A percentile compares a stretch with the other conserved stretches of the same genome.
These are phyloP conservation scores for Secale cereale DNA, from an alignment of 176 grass and related monocot species.

Conservation along the genomic window DNA sequence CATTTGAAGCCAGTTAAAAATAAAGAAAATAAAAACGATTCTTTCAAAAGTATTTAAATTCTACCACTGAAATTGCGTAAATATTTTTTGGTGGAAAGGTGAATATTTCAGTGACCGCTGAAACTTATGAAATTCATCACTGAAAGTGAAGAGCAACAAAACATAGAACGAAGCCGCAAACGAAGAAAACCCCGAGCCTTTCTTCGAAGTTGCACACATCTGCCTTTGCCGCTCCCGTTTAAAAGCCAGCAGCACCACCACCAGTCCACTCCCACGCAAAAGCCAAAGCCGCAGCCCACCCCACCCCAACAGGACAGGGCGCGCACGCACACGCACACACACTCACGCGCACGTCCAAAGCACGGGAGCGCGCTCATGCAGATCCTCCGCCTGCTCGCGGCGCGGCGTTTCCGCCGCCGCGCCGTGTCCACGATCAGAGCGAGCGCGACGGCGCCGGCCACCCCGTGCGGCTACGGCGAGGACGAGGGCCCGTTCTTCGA, in stretches of 20 bases:
- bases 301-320: background rate
- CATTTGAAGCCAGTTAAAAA: too few relatives aligned
- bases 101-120: too few relatives aligned
- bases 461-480: conserved; percentile 19
- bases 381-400: conserved; percentile 42
- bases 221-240: conserved; percentile 44
- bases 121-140: too few relatives aligned
- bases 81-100: too few relatives aligned
- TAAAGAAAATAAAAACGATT: too few relatives aligned
- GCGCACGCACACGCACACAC: background rate
- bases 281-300: background rate
- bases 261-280: background rate
- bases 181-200: background rate
- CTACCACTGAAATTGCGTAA: too few relatives aligned
- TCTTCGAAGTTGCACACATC: background rate
- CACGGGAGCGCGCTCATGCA: conserved; percentile 24
- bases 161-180: too few relatives aligned
- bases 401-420: conserved; percentile 27
- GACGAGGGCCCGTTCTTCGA: conserved; percentile 88
- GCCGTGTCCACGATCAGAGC: conserved; percentile 37
- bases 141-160: too few relatives aligned
- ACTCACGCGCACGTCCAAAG: background rate
- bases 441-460: conserved; percentile 38
- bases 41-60: too few relatives aligned
- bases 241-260: conserved; percentile 21